Percentiles rank a stretch among this genome's conserved stretches.
Evolutionary conservation across 495 filamentous ascomycete genomes (phyloP).

Genomic region (Apiosordaria backusii): DNA sequence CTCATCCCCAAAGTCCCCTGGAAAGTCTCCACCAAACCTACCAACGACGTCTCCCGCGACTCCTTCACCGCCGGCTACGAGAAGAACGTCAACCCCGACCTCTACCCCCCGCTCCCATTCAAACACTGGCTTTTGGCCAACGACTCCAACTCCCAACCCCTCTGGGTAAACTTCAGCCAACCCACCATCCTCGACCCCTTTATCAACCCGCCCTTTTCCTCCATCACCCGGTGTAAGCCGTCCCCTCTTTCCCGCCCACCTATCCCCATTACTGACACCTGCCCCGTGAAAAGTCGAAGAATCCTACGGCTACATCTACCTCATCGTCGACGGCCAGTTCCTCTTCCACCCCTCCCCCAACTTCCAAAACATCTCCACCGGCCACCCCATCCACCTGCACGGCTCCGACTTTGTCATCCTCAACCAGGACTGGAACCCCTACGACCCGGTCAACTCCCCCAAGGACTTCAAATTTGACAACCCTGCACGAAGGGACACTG

Average conservation of each 20-base stretch:
- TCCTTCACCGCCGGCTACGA: constrained; percentile 10
- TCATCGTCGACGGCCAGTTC: constrained; percentile 16
- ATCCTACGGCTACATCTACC: constrained; percentile 6
- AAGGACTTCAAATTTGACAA: constrained; percentile 39
- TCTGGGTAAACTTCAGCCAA: constrained; percentile 12
- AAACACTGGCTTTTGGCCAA: constrained; percentile 9
- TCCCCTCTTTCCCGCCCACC: background rate
- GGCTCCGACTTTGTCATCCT: constrained; percentile 54
- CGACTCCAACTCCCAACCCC: constrained; percentile 1
- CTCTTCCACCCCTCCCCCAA: background rate
- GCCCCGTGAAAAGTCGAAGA: background rate
- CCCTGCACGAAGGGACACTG: constrained; percentile 58
- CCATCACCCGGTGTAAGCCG: constrained; percentile 3
- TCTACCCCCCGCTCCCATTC: background rate
- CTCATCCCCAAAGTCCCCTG: constrained; percentile 14
- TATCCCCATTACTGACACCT: background rate
- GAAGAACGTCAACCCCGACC: background rate
- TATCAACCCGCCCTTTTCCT: background rate
- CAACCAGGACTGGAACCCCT: constrained; percentile 18
- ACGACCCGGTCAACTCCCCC: constrained; percentile 20
- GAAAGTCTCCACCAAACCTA: constrained; percentile 4
- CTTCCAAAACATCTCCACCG: background rate
- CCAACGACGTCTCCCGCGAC: constrained; percentile 7
- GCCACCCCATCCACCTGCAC: constrained; percentile 47
- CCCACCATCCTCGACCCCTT: constrained; percentile 15